A percentile compares a stretch with the other conserved stretches of the same genome.
phyloP scores from a whole-genome alignment of 129 eudicot species.

The Artemisia argyi region DNA sequence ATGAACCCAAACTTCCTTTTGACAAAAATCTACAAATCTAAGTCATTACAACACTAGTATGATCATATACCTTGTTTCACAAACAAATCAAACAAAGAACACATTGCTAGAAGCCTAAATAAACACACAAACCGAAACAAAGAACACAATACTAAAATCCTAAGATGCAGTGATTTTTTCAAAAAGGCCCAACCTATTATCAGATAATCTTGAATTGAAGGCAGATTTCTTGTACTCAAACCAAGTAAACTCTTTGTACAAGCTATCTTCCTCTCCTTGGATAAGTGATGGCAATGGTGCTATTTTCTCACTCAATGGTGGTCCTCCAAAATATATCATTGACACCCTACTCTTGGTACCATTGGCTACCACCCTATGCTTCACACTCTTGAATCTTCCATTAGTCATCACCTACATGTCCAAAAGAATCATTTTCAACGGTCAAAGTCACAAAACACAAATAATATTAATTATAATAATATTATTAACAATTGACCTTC shows the following conservation, averaged over 20 bases:
- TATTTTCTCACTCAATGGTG: conserved; percentile 86
- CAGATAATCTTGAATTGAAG: conserved; percentile 68
- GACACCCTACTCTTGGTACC: conserved; percentile 71
- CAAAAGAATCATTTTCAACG: conserved; percentile 12
- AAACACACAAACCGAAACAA: conserved; percentile 17
- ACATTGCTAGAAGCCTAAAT: conserved; percentile 5
- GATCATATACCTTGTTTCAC: conserved; percentile 13
- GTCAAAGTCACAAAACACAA: background rate
- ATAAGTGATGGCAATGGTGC: conserved; percentile 86
- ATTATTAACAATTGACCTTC: conserved; percentile 1
- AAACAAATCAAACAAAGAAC: conserved; percentile 17
- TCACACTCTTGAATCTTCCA: conserved; percentile 87
- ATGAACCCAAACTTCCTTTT: conserved; percentile 9
- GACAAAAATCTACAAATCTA: background rate
- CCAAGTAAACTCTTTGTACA: conserved; percentile 97
- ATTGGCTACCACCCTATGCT: conserved; percentile 83
- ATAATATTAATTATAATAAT: background rate
- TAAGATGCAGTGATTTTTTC: conserved; percentile 68
- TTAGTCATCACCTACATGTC: conserved; percentile 84
- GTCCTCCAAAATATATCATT: conserved; percentile 95
- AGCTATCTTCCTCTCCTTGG: conserved; percentile 67
- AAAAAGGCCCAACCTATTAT: conserved; percentile 63
- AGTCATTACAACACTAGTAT: conserved; percentile 13
- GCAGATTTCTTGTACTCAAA: conserved; percentile 84
- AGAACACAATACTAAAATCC: conserved; percentile 8